Percentiles rank a stretch among this genome's conserved stretches.
Conservation (phyloP, 129 eudicot species). For the Tagetes patula region DNA sequence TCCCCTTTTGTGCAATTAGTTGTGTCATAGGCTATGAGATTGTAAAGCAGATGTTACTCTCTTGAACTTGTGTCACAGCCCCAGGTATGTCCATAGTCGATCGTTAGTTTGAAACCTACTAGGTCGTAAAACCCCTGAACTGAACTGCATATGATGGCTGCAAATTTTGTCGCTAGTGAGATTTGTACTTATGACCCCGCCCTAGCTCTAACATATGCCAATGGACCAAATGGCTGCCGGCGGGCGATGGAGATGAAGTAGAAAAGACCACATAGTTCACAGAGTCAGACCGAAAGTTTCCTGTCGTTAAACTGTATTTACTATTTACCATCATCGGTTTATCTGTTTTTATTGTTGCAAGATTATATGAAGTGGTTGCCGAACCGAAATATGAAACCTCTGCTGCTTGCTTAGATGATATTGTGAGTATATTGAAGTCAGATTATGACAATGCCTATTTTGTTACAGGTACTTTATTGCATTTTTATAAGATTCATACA, state of each 20-base stretch:
- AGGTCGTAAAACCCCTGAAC: too few species aligned
- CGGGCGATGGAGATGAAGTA: neutral
- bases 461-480: slow-evolving; percentile 61
- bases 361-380: slow-evolving; percentile 39
- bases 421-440: slow-evolving; percentile 51
- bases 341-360: slow-evolving; percentile 32
- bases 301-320: neutral
- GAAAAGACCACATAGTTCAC: neutral
- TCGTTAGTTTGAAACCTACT: too few species aligned
- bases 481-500: neutral
- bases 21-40: slow-evolving; percentile 1
- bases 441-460: slow-evolving; percentile 84
- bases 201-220: neutral
- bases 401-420: slow-evolving; percentile 55
- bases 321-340: neutral
- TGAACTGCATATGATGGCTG: too few species aligned
- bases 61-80: neutral
- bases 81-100: too few species aligned
- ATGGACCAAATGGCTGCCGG: too few species aligned
- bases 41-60: slow-evolving; percentile 9
- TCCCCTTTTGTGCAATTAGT: neutral
- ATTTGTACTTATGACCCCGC: neutral
- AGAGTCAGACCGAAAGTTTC: neutral
- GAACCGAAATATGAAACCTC: slow-evolving; percentile 33
- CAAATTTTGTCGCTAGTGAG: too few species aligned